Evolutionary conservation across 2,329 filamentous ascomycete genomes (phyloP).

Genomic region (Kalmusia sp.): DNA sequence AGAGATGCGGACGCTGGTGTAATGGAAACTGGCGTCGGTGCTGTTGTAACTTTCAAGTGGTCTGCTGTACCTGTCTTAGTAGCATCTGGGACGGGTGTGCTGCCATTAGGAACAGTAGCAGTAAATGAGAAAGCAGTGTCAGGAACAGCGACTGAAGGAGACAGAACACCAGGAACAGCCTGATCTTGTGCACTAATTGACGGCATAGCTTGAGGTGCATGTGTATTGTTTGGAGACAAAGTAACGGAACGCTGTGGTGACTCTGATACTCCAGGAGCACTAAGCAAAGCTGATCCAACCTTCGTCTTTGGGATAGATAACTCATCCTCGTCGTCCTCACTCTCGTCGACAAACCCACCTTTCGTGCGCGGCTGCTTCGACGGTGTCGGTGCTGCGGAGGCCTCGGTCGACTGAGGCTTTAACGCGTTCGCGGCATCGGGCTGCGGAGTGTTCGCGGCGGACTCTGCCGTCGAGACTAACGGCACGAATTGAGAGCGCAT

Average conservation of each 20-base stretch:
- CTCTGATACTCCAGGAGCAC: conserved; percentile 56
- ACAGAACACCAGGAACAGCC: conserved; percentile 49
- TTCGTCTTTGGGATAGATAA: conserved; percentile 54
- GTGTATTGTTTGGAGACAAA: conserved; percentile 63
- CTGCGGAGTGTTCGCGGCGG: conserved; percentile 36
- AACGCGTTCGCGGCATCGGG: conserved; percentile 26
- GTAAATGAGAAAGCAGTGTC: conserved; percentile 51
- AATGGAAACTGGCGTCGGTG: conserved; percentile 48
- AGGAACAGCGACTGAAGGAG: conserved; percentile 49
- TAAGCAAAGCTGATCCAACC: conserved; percentile 57
- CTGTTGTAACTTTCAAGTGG: conserved; percentile 36
- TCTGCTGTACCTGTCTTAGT: conserved; percentile 41
- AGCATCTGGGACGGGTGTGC: conserved; percentile 45
- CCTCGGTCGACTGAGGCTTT: conserved; percentile 33
- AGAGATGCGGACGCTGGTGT: conserved; percentile 38
- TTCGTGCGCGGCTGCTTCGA: conserved; percentile 59
- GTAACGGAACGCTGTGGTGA: conserved; percentile 62
- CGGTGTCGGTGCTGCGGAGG: conserved; percentile 36
- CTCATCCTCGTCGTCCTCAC: conserved; percentile 65
- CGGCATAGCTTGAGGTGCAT: conserved; percentile 65
- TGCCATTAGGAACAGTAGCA: conserved; percentile 57
- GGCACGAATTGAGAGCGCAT: conserved; percentile 30
- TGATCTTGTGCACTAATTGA: conserved; percentile 64
- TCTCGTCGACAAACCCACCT: conserved; percentile 69
- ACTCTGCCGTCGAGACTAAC: conserved; percentile 36